Evolutionary conservation across 148 eudicot genomes (phyloP).

Genomic region (Rhododendron mucronatum): DNA sequence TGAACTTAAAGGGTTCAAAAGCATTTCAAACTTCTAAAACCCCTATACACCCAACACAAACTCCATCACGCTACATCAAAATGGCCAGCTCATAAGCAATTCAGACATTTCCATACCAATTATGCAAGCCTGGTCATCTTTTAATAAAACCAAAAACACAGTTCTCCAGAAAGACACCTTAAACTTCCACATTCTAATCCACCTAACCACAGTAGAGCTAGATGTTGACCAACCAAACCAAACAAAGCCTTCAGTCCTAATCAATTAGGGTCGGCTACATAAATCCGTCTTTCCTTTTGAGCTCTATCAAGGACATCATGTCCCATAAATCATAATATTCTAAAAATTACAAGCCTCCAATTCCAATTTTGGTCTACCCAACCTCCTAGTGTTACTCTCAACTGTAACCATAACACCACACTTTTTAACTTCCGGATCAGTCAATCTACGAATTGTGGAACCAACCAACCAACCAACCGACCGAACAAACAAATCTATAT

Average conservation of each 20-base stretch:
- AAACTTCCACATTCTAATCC: conserved; percentile 7
- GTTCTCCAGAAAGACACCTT: neutral
- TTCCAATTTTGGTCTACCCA: neutral
- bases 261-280: neutral
- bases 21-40: neutral
- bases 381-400: neutral
- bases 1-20: neutral
- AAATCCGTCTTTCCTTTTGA: neutral
- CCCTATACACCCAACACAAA: neutral
- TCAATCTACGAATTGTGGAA: neutral
- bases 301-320: neutral
- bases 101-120: neutral
- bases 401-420: neutral
- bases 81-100: neutral
- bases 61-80: neutral
- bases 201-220: neutral
- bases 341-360: neutral
- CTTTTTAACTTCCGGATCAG: neutral
- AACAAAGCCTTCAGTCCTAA: neutral
- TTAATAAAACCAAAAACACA: neutral
- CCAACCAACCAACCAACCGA: no score
- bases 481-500: neutral
- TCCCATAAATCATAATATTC: neutral
- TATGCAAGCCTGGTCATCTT: neutral
- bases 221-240: neutral